Evolutionary conservation across 148 eudicot species (phyloP).

Genomic region (Mesembryanthemum crystallinum): DNA sequence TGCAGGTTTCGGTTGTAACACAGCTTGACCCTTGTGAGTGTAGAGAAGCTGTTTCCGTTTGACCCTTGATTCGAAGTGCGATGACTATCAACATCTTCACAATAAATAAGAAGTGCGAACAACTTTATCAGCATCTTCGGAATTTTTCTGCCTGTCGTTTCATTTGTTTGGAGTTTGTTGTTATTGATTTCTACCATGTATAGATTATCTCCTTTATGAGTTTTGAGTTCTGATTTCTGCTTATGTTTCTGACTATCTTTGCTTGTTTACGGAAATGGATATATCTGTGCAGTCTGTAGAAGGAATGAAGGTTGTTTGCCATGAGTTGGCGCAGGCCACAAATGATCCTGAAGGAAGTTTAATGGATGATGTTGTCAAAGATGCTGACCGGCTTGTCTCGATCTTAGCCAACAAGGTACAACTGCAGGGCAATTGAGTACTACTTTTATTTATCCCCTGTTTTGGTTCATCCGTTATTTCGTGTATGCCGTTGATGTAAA

Average conservation of each 20-base stretch:
- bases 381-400: slow-evolving; percentile 89
- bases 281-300: slow-evolving; percentile 76
- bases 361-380: slow-evolving; percentile 78
- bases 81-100: no score
- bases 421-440: background rate
- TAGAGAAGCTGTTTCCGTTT: no score
- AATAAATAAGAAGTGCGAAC: no score
- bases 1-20: no score
- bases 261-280: background rate
- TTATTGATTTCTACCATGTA: background rate
- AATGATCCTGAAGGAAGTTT: slow-evolving; percentile 79
- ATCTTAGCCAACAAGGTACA: slow-evolving; percentile 78
- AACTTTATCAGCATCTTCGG: no score
- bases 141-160: background rate
- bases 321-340: slow-evolving; percentile 72
- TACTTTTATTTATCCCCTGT: background rate
- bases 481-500: background rate
- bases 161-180: background rate
- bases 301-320: slow-evolving; percentile 98
- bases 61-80: no score
- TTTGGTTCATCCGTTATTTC: slow-evolving; percentile 1
- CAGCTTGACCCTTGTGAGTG: no score
- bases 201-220: background rate
- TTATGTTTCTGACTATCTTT: background rate
- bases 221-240: background rate